Evolutionary conservation across 257 asterid genomes (phyloP).

Genomic region (Buddleja alternifolia): DNA sequence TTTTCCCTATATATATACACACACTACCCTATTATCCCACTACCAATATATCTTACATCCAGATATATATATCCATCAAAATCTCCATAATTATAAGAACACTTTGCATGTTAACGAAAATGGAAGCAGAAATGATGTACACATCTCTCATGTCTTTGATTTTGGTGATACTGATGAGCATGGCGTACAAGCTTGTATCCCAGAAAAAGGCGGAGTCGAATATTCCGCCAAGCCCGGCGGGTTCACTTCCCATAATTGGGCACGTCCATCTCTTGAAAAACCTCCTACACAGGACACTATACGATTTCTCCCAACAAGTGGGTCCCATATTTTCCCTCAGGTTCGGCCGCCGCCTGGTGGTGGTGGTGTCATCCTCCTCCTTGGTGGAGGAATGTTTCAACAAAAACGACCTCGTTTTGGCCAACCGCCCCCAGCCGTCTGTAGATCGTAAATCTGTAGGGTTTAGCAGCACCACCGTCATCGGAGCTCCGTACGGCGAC

Average conservation of each 20-base stretch:
- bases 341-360: conserved; percentile 41
- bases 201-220: not conserved
- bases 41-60: not conserved
- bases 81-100: too few relatives aligned
- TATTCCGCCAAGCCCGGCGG: conserved; percentile 41
- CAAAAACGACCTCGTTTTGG: conserved; percentile 41
- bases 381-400: conserved; percentile 46
- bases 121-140: conserved; percentile 20
- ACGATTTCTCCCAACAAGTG: conserved; percentile 29
- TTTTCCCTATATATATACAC: not conserved
- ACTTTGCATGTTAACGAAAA: not conserved
- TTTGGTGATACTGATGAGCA: not conserved
- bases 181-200: too few relatives aligned
- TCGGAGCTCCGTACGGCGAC: conserved; percentile 23
- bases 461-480: conserved; percentile 14
- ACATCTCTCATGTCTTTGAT: conserved; percentile 15
- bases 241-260: conserved; percentile 42
- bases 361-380: conserved; percentile 44
- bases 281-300: conserved; percentile 36
- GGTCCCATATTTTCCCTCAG: conserved; percentile 47
- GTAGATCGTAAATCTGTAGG: conserved; percentile 2
- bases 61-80: too few relatives aligned
- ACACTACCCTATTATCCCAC: not conserved
- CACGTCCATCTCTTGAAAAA: conserved; percentile 37
- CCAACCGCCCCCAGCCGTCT: conserved; percentile 26